Base-by-base conservation (phyloP, 805 yeast genomes). In the Nakazawaea ishiwadae region DNA sequence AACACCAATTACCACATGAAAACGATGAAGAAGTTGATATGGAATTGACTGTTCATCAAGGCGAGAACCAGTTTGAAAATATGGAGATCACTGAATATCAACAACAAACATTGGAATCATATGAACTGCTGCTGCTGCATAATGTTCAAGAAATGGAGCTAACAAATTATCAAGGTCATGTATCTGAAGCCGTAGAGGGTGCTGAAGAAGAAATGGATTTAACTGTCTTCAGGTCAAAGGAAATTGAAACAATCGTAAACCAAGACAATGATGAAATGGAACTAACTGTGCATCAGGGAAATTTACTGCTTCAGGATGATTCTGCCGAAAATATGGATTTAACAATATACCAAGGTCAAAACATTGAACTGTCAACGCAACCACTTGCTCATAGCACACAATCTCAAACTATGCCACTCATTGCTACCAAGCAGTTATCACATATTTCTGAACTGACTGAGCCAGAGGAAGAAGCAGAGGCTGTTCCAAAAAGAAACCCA, bases 141-240 rank as follows among this genome's bases (percentile, higher is more conserved):
- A n/a, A n/a, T n/a, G n/a, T n/a, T n/a, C n/a, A n/a, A n/a, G n/a
- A n/a, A n/a, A n/a, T n/a, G n/a, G n/a, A n/a, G n/a, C n/a, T n/a
- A n/a, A n/a, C n/a, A n/a, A n/a, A n/a, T n/a, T n/a, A n/a, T n/a
- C n/a, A n/a, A n/a, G n/a, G n/a, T n/a, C n/a, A n/a, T n/a, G n/a
- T n/a, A n/a, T n/a, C n/a, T n/a, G n/a, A n/a, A n/a, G n/a, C n/a
- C n/a, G n/a, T n/a, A n/a, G n/a, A n/a, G n/a, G n/a, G n/a, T n/a
- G n/a, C n/a, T 19, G 48, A 44, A 16, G 30, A 37, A 18, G 31
- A 49, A 5, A 51, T 43, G 46, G 52, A 51, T 10, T 27, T 45
- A 19, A 51, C 56, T 9, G 46, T 35, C 35, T 43, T 31, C 21
- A 32, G 27, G 11, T 7, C 30, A 11, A 15, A 12, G n/a, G 36